These are phyloP conservation scores for Trichoderma atroviride DNA, from an alignment of 2,329 filamentous ascomycete genomes.

Conservation along the genomic window DNA sequence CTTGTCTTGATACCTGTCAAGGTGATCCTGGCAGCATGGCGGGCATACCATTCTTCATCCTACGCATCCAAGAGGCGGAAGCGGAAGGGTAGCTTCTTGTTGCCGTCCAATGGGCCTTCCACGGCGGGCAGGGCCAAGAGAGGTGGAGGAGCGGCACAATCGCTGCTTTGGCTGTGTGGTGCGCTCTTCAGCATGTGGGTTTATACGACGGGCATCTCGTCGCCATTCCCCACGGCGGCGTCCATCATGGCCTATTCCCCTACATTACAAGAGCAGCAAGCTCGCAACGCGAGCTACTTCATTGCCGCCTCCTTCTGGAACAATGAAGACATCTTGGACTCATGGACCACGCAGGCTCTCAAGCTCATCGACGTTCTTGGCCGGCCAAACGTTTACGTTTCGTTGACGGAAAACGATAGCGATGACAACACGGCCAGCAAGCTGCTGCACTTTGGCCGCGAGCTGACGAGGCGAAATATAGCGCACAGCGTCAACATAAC, in stretches of 20 bases:
- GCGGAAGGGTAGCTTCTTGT: constrained; percentile 19
- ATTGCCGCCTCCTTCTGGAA: constrained; percentile 27
- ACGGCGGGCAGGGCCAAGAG: neutral
- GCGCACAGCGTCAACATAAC: constrained; percentile 27
- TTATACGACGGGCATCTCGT: constrained; percentile 24
- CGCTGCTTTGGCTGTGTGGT: constrained; percentile 22
- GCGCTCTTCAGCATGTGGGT: constrained; percentile 25
- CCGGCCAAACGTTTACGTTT: constrained; percentile 26
- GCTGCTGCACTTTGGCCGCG: constrained; percentile 26
- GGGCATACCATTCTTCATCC: constrained; percentile 6
- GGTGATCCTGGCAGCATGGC: constrained; percentile 19
- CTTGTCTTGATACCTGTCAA: constrained; percentile 24
- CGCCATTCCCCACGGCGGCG: constrained; percentile 24
- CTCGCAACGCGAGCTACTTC: constrained; percentile 27
- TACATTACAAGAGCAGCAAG: constrained; percentile 20
- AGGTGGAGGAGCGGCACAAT: neutral
- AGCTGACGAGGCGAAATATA: constrained; percentile 23
- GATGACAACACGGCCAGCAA: constrained; percentile 27
- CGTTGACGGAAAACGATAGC: constrained; percentile 27
- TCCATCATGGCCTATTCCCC: constrained; percentile 23
- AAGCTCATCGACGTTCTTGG: constrained; percentile 27
- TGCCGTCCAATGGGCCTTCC: neutral
- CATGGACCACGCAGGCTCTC: constrained; percentile 24
- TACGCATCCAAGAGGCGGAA: constrained; percentile 15
- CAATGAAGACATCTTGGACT: constrained; percentile 25